Conservation (phyloP, 2,329 filamentous ascomycete genomes). For the Ceratocystiopsis minuta region DNA sequence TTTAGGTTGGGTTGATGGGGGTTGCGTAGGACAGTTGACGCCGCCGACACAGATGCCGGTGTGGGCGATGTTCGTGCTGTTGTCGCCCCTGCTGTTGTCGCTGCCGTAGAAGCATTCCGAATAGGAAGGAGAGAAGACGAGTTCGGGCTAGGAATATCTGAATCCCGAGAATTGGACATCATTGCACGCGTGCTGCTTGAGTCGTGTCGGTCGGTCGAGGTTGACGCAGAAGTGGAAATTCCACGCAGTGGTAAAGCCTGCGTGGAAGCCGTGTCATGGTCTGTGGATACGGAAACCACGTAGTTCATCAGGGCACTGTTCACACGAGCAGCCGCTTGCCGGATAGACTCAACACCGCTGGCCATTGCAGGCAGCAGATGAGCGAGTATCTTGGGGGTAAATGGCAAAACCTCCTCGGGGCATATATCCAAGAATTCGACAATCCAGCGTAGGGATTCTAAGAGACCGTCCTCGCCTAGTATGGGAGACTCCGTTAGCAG, state of each 20-base stretch:
- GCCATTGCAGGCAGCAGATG: conserved; percentile 90
- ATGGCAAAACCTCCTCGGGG: conserved; percentile 86
- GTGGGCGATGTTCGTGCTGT: not conserved
- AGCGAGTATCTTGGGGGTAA: conserved; percentile 79
- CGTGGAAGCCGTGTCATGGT: conserved; percentile 22
- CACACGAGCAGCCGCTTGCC: conserved; percentile 72
- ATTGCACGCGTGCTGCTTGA: conserved; percentile 31
- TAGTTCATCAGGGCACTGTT: conserved; percentile 88
- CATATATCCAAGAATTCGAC: conserved; percentile 94
- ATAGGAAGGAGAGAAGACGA: conserved; percentile 14
- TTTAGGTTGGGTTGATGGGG: conserved; percentile 57
- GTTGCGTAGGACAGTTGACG: conserved; percentile 9
- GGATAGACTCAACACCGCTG: conserved; percentile 67
- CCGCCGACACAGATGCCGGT: conserved; percentile 3
- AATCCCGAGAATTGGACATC: conserved; percentile 33
- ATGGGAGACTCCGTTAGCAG: too few species aligned
- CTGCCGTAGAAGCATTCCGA: conserved; percentile 20
- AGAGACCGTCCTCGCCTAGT: conserved; percentile 55
- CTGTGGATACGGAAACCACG: conserved; percentile 76
- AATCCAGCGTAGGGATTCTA: conserved; percentile 87
- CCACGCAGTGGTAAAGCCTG: too few species aligned
- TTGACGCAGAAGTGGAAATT: not conserved
- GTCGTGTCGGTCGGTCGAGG: conserved; percentile 24
- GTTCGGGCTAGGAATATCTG: conserved; percentile 33
- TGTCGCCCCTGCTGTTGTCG: conserved; percentile 24